Evolutionary conservation across 352 stramenopile species (phyloP).

Genomic region (Phytophthora cajani): DNA sequence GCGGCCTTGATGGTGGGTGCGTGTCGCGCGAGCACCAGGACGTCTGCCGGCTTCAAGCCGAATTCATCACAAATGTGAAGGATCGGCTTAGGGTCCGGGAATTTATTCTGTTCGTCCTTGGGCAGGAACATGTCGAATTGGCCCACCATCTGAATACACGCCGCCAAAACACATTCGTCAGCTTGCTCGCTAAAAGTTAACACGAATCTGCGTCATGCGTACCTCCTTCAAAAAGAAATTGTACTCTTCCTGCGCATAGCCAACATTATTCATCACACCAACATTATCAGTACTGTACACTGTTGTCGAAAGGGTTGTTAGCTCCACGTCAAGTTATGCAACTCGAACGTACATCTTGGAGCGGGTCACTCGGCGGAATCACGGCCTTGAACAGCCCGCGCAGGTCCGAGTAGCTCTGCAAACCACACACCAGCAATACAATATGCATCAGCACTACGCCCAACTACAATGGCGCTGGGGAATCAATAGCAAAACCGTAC

Average conservation of each 20-base stretch:
- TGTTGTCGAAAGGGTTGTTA: background rate
- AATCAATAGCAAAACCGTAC: constrained; percentile 27
- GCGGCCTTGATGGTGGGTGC: constrained; percentile 63
- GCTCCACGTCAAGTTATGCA: background rate
- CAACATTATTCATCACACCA: background rate
- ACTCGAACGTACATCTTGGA: constrained; percentile 55
- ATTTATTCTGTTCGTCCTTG: constrained; percentile 47
- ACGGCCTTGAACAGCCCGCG: constrained; percentile 69
- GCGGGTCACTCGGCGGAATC: constrained; percentile 51
- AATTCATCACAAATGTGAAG: constrained; percentile 57
- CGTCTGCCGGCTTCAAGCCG: constrained; percentile 54
- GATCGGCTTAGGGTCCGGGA: constrained; percentile 61
- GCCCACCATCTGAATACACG: constrained; percentile 55
- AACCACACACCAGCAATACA: background rate
- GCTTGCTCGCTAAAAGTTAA: background rate
- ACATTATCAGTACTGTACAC: background rate
- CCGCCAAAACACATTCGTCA: background rate
- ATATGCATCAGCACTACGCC: background rate
- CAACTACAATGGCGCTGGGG: background rate
- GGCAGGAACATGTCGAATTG: constrained; percentile 72
- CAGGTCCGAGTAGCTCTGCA: constrained; percentile 65
- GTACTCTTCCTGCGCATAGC: constrained; percentile 60
- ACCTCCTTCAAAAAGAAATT: constrained; percentile 74
- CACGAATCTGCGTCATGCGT: background rate
- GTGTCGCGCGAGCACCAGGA: constrained; percentile 66